Conservation (phyloP, 805 yeast species). For the Jamesozyma spencerorum region DNA sequence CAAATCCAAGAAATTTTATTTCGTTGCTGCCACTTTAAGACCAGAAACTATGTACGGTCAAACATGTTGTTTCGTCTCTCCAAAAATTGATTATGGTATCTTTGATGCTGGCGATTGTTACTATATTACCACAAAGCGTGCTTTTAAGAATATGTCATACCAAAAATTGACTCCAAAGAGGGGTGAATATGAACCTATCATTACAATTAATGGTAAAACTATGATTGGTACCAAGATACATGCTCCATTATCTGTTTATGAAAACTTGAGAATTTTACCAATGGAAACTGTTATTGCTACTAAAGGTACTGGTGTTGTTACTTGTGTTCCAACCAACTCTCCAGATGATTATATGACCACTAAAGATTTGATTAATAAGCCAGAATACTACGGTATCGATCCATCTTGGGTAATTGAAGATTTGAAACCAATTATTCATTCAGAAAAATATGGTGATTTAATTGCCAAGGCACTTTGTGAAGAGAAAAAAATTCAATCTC, state of each 20-base stretch:
- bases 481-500: constrained; percentile 84
- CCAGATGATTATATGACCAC: constrained; percentile 94
- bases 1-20: constrained; percentile 54
- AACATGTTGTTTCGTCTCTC: constrained; percentile 95
- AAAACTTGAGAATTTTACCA: constrained; percentile 75
- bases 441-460: constrained; percentile 79
- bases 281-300: constrained; percentile 94
- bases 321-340: constrained; percentile 98
- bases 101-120: constrained; percentile 74
- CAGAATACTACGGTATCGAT: constrained; percentile 80
- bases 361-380: constrained; percentile 74
- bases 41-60: constrained; percentile 99
- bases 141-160: constrained; percentile 94
- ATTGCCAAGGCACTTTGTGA: constrained; percentile 81
- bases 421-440: constrained; percentile 61
- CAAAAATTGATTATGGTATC: constrained; percentile 85
- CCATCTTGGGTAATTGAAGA: constrained; percentile 77
- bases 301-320: constrained; percentile 98
- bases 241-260: constrained; percentile 71
- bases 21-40: constrained; percentile 94
- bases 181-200: constrained; percentile 60
- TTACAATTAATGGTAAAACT: constrained; percentile 55
- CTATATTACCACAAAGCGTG: constrained; percentile 84
- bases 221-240: constrained; percentile 79
- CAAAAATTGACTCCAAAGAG: constrained; percentile 87